A percentile compares a stretch with the other conserved stretches of the same genome.
Evolutionary conservation across 108 stramenopile species (phyloP).

Genomic region (Stephanodiscus minutulus): DNA sequence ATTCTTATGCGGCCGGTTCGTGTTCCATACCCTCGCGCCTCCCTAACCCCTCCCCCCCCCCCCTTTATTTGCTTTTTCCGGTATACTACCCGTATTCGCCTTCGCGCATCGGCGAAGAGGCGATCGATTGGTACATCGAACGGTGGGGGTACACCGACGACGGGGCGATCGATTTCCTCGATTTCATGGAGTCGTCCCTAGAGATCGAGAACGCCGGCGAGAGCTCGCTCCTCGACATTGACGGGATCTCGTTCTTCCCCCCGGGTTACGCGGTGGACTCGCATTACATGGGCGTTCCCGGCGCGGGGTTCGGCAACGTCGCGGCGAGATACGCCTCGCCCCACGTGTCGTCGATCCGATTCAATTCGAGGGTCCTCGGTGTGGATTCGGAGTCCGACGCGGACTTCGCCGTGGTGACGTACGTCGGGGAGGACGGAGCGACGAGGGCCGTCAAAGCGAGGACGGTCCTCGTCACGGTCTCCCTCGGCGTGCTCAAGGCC

Average conservation of each 20-base stretch:
- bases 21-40: too few species aligned
- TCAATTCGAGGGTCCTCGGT: conserved; percentile 15
- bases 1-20: too few species aligned
- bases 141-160: conserved; percentile 4
- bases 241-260: background rate
- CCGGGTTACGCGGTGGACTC: conserved; percentile 1
- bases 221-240: conserved; percentile 5
- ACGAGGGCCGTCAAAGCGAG: background rate
- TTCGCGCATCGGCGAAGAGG: background rate
- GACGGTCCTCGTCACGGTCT: conserved; percentile 59
- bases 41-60: too few species aligned
- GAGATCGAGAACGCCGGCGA: conserved; percentile 4
- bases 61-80: too few species aligned
- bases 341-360: conserved; percentile 4
- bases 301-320: conserved; percentile 18
- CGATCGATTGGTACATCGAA: conserved; percentile 8
- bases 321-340: conserved; percentile 10
- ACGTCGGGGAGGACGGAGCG: background rate
- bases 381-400: background rate
- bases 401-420: background rate
- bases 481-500: conserved; percentile 72
- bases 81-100: too few species aligned
- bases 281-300: conserved; percentile 11
- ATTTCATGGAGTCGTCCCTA: background rate
- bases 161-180: conserved; percentile 4